These are phyloP conservation scores for Citrullus amarus DNA, from an alignment of 306 rosid species.

Conservation along the genomic window DNA sequence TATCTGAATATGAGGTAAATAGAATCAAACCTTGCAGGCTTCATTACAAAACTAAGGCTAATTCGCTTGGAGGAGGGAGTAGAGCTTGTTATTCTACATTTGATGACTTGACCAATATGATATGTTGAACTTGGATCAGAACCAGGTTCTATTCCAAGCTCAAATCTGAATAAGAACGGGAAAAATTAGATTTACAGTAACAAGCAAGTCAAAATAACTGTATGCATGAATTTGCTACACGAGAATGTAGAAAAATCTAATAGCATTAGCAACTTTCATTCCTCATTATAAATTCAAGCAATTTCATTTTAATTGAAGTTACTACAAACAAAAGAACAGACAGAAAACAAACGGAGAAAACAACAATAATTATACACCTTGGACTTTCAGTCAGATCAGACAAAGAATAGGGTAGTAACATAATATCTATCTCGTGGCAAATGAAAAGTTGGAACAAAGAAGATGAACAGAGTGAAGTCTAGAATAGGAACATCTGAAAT, in stretches of 20 bases:
- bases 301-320: neutral
- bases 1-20: neutral
- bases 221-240: neutral
- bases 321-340: neutral
- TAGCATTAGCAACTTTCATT: neutral
- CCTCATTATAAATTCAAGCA: neutral
- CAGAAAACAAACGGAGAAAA: neutral
- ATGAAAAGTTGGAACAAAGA: neutral
- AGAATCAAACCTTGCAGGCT: slow-evolving; percentile 57
- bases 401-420: neutral
- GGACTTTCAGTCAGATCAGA: neutral
- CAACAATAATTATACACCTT: neutral
- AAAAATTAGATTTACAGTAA: slow-evolving; percentile 12
- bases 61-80: slow-evolving; percentile 64
- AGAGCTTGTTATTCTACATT: slow-evolving; percentile 60
- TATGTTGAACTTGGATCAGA: slow-evolving; percentile 52
- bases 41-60: slow-evolving; percentile 76
- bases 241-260: neutral
- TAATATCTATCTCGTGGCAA: neutral
- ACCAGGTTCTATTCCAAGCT: slow-evolving; percentile 83
- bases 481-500: neutral
- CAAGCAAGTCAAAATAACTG: neutral
- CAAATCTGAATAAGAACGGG: slow-evolving; percentile 47
- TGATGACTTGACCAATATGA: slow-evolving; percentile 86
- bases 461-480: too few species aligned